Conservation (phyloP, 352 stramenopile species). For the Pythium guiyangense region DNA sequence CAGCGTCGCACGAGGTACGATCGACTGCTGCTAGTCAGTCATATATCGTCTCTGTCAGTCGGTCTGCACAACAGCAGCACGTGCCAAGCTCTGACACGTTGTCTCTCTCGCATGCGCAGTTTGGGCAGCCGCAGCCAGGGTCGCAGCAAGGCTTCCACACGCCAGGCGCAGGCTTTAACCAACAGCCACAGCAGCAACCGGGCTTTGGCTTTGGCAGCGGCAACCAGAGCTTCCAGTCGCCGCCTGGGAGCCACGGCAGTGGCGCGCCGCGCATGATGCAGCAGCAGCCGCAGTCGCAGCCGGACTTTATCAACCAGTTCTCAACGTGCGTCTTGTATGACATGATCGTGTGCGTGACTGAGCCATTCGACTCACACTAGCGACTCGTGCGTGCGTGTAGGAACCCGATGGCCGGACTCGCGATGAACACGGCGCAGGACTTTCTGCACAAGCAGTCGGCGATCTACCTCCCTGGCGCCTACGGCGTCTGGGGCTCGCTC, state of each 20-base stretch:
- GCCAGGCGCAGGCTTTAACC: constrained; percentile 6
- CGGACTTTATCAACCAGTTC: constrained; percentile 78
- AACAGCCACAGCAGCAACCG: constrained; percentile 19
- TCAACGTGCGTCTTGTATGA: constrained; percentile 27
- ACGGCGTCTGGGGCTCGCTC: constrained; percentile 72
- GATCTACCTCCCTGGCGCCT: constrained; percentile 74
- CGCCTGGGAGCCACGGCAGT: constrained; percentile 12
- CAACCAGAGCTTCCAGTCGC: constrained; percentile 17
- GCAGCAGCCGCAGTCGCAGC: constrained; percentile 23
- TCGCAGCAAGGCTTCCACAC: constrained; percentile 23
- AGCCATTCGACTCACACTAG: neutral
- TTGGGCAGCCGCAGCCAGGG: constrained; percentile 19
- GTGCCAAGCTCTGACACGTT: neutral
- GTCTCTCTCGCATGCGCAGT: constrained; percentile 18
- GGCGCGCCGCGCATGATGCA: constrained; percentile 15
- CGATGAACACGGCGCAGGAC: constrained; percentile 82
- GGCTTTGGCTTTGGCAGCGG: constrained; percentile 9
- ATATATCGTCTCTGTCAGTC: too few species aligned
- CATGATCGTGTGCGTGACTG: too few species aligned
- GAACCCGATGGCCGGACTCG: constrained; percentile 81
- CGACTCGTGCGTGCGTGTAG: constrained; percentile 17
- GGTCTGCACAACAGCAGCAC: too few species aligned
- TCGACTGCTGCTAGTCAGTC: too few species aligned
- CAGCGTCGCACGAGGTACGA: constrained; percentile 31
- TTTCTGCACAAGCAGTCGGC: constrained; percentile 81